Evolutionary conservation across 768 basidiomycete species (phyloP), one percentile per base, ranked within the genome.

Genomic region (Scleroderma citrinum): DNA sequence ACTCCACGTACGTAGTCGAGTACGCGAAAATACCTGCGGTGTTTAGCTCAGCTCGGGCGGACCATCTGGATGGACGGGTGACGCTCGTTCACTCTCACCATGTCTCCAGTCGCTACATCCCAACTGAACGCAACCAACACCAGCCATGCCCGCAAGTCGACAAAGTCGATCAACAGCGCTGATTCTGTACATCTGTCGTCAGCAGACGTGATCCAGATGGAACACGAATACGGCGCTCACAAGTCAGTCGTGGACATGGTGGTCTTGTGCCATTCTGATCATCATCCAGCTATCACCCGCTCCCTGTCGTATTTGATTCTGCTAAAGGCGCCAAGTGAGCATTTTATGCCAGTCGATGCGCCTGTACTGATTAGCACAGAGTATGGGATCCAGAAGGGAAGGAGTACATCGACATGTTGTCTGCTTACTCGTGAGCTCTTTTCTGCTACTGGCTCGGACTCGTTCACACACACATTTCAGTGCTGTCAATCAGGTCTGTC

Each of bases 371-470:
- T 46, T 48, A 44, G 45, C 45, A 11, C 24, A 81, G 81, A 56
- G 91, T 92, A 65, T 95, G 90, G 88, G 94, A 96, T 64, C 88
- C 87, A 3, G 93, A 95, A 76, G 94, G 93, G 54, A 85, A 80
- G 45, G 87, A 93, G 63, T 99, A 96, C 70, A 92, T 97, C 54
- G 96, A 99, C 62, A 96, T 97, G 90, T 76, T 99, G 17, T 90
- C 91, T 39, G 96, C 96, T 24, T 98, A 98, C 72, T 94, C 91
- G 90, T 94, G 65, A 72, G 85, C 73, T 16, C 50, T 49, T 39
- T 41, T 1, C 10, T 37, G 23, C 47, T 37, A 21, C 42, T 58
- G 16, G 30, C 40, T 20, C 30, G 13, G 19, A 31, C 13, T 52
- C 42, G 39, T 45, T 37, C 8, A 35, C 52, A 56, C 45, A 52